A percentile compares a stretch with the other conserved stretches of the same genome.
These are phyloP conservation scores for Colletotrichum liaoningense DNA, from an alignment of 2,329 filamentous ascomycete species.

Conservation along the genomic window DNA sequence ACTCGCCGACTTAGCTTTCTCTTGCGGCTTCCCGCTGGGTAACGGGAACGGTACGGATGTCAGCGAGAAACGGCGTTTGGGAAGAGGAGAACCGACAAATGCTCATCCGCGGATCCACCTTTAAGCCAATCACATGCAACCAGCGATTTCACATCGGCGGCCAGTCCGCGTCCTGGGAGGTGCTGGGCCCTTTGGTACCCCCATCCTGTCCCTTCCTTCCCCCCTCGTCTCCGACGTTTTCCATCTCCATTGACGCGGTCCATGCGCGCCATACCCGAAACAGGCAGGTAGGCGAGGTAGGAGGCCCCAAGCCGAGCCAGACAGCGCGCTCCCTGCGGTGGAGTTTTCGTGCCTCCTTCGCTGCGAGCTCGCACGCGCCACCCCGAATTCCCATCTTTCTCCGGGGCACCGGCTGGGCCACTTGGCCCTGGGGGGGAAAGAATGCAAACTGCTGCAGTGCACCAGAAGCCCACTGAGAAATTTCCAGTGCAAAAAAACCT, in stretches of 20 bases:
- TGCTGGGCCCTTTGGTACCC: neutral
- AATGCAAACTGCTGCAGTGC: neutral
- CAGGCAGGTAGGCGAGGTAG: conserved; percentile 26
- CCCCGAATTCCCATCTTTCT: conserved; percentile 32
- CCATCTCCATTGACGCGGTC: neutral
- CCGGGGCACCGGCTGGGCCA: conserved; percentile 18
- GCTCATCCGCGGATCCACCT: conserved; percentile 8
- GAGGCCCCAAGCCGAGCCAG: conserved; percentile 16
- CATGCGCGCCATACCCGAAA: conserved; percentile 23
- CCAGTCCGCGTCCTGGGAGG: neutral
- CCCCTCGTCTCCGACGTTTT: conserved; percentile 17
- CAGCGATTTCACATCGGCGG: conserved; percentile 1
- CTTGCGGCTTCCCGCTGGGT: neutral
- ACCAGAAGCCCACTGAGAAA: conserved; percentile 25
- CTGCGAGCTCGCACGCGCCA: conserved; percentile 29
- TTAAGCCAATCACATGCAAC: conserved; percentile 34
- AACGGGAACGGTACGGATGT: neutral
- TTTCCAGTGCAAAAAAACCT: conserved; percentile 27
- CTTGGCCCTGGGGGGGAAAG: neutral
- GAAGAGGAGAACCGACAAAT: neutral
- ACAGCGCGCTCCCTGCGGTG: conserved; percentile 10
- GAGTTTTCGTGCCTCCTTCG: neutral
- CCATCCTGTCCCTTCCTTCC: neutral
- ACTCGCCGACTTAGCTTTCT: neutral
- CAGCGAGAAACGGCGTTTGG: neutral